Evolutionary conservation across 2,329 filamentous ascomycete genomes (phyloP), one percentile per base, ranked within the genome.

Genomic region (Corniculantispora saksenae): DNA sequence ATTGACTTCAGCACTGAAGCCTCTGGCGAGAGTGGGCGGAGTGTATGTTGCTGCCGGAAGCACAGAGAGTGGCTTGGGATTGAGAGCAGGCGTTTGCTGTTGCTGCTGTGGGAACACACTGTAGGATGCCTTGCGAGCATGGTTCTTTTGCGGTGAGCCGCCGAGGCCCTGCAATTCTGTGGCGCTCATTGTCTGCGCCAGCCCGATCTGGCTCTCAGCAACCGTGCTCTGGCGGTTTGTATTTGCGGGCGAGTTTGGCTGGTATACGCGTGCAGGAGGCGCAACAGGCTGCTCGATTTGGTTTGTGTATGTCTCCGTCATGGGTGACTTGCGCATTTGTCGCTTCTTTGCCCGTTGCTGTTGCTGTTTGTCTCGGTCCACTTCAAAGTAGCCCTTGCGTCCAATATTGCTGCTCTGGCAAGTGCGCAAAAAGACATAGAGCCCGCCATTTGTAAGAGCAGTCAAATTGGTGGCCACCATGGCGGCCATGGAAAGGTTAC

Each of bases 391-490:
- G 75, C 81, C 78, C 57, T 79, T 78, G 69, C 80, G 78, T 63
- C 76, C 82, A 59, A 88, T 86, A 29, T 84, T 84, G 15, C 84
- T 82, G 15, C 84, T 80, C 17, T 83, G 85, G 68, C 86, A 89
- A 3, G 88, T 87, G 68, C 89, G 84, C 58, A 92, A 80, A 70
- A 91, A 89, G 10, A 91, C 78, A 69, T 91, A 89, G 27, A 91
- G 80, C 19, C 87, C 84, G 4, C 88, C 87, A 19, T 86, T 88
- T 73, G 88, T 81, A 19, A 91, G 77, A 2, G 89, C 89, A 0
- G 88, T 88, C 2, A 90, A 80, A 71, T 91, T 91, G 19, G 87
- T 80, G 3, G 88, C 86, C 8, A 91, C 86, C 19, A 88, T 85
- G 29, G 87, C 86, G 48, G 90, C 84, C 80, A 89, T 87, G 2